Evolutionary conservation across 2,329 filamentous ascomycete genomes (phyloP), one percentile per base, ranked within the genome.

Genomic region (Colletotrichum limetticola): DNA sequence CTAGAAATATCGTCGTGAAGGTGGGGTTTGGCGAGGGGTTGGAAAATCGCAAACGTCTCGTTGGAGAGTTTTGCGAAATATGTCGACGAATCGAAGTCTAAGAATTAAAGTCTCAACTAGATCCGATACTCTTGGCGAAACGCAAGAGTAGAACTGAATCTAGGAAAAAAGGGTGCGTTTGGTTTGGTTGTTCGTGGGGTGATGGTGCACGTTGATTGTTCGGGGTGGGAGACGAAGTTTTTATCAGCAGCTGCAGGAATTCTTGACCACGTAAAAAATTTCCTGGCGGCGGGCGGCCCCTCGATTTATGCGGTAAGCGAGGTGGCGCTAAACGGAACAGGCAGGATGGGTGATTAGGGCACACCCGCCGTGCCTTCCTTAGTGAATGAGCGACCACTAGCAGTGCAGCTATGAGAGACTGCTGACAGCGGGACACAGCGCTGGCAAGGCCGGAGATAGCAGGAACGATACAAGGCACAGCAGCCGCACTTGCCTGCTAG

Each of bases 101-200:
- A 80, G 83, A 82, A 74, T 74, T 74, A 72, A 74, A 72, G 49
- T 53, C 63, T 74, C 75, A 74, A 71, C 84, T 87, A 88, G 86
- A 88, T 82, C 83, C 80, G 80, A 78, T 79, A 82, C 84, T 86
- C 87, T 83, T 73, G 66, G 35, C 88, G 82, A 82, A 76, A 77
- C 75, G 81, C 82, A 82, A 84, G 84, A 85, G 83, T 79, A 77
- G 77, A 80, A 77, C 77, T 77, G 77, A 81, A 83, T 80, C 82
- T 85, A 86, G 79, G 83, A 87, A 79, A 75, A 76, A 74, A 74
- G 62, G 58, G 58, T 73, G 68, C 71, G 73, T 75, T 64, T 61
- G 69, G 57, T 56, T 24, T 56, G 24, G 66, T 71, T 65, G 71
- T 72, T 69, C 60, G 72, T 74, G 74, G 71, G 71, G 77, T 78